Conservation (phyloP, 2,329 filamentous ascomycete species). For the Fusarium sarcochroum region DNA sequence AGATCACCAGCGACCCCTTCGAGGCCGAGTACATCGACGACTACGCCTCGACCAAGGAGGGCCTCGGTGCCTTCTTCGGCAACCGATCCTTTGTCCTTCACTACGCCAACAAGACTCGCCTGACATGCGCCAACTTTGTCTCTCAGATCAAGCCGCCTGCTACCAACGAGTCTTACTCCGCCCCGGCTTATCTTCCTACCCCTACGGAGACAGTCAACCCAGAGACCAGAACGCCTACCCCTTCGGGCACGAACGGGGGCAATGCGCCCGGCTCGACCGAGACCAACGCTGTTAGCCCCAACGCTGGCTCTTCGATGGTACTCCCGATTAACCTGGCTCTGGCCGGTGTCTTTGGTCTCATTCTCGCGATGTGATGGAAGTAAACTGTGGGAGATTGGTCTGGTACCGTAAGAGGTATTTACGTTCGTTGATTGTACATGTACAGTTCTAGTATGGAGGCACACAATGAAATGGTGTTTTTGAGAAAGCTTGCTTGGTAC, state of each 20-base stretch:
- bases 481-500: conserved; percentile 20
- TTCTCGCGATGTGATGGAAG: conserved; percentile 27
- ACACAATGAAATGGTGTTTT: conserved; percentile 11
- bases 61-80: conserved; percentile 71
- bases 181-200: conserved; percentile 37
- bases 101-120: conserved; percentile 73
- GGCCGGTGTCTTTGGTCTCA: conserved; percentile 29
- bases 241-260: conserved; percentile 15
- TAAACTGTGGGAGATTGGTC: background rate
- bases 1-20: conserved; percentile 67
- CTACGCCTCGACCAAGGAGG: conserved; percentile 68
- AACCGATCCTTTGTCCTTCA: conserved; percentile 76
- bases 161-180: conserved; percentile 36
- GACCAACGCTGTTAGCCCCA: conserved; percentile 24
- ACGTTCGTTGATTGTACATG: conserved; percentile 24
- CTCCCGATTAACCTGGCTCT: conserved; percentile 32
- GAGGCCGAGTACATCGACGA: conserved; percentile 66
- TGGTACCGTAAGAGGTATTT: background rate
- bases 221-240: conserved; percentile 31
- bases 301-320: conserved; percentile 31
- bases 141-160: conserved; percentile 30
- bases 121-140: conserved; percentile 75
- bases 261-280: conserved; percentile 27
- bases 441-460: conserved; percentile 6
- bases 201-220: conserved; percentile 39